phyloP scores from a whole-genome alignment of 495 filamentous ascomycete species.

The Trichocladium uniseriatum region DNA sequence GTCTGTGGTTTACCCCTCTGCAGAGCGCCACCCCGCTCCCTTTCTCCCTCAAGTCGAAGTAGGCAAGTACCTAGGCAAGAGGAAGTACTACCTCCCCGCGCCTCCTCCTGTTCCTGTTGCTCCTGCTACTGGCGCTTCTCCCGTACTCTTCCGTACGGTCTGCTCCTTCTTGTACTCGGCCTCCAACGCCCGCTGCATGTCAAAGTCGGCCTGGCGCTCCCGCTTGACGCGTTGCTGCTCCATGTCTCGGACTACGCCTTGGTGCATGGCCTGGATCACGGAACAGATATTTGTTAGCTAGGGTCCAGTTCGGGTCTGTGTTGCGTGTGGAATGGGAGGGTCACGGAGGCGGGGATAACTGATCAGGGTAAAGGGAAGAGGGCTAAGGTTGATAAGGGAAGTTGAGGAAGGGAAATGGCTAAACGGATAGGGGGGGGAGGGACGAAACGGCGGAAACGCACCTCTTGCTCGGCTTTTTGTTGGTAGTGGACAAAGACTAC shows the following conservation, averaged over 20 bases:
- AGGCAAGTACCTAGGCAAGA: no score
- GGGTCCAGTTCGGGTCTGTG: background rate
- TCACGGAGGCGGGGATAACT: no score
- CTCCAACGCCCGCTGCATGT: conserved; percentile 77
- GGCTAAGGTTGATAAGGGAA: background rate
- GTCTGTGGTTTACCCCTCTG: no score
- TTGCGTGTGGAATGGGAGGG: background rate
- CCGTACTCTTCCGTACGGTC: conserved; percentile 35
- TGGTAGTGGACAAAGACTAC: conserved; percentile 82
- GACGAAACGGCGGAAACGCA: conserved; percentile 30
- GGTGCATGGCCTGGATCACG: conserved; percentile 76
- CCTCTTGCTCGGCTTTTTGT: conserved; percentile 78
- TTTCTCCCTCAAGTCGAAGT: no score
- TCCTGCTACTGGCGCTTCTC: conserved; percentile 12
- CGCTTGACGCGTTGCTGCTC: conserved; percentile 85
- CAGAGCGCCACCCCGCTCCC: no score
- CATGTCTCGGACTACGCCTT: conserved; percentile 86
- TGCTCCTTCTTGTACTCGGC: conserved; percentile 87
- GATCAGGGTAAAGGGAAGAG: no score
- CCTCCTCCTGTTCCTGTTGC: background rate
- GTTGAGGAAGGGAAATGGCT: conserved; percentile 1
- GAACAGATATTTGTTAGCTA: background rate
- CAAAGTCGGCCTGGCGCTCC: conserved; percentile 86
- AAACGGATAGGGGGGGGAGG: background rate
- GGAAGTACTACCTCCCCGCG: conserved; percentile 12